Evolutionary conservation across 371 early-diverging fungal genomes (phyloP), one percentile per base, ranked within the genome.

Genomic region (Nosema muscidifuracis): DNA sequence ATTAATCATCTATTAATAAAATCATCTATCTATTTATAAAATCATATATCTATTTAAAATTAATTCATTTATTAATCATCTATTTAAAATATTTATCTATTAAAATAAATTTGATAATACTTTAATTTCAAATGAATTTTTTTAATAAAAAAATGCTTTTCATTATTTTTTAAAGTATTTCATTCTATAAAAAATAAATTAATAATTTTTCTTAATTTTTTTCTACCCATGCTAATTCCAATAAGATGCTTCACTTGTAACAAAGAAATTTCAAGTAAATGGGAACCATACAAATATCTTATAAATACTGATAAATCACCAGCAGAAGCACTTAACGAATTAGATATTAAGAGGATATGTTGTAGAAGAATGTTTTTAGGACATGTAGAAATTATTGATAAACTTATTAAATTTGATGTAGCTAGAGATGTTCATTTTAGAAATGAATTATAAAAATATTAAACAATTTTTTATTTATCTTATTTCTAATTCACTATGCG

Each of bases 351-450:
- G 85, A 87, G 99, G 63, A 93, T 93, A 75, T 98, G 99, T 87
- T 98, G 99, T 86, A 86, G 99, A 69, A 88, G 97, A 75, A 96
- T 97, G 94, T 89, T 95, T 36, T 87, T 98, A 55, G 92, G 94
- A 13, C 96, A 97, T 82, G 95, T 95, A 36, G 97, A 98, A 77
- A 86, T 97, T 80, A 95, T 95, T 82, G 95, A 96, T 80, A 97
- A 97, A 83, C 85, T 97, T 31, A 82, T 97, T 62, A 90, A 93
- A 81, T 96, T 90, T 83, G 92, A 92, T 47, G 47, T 69, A 20
- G 43, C 61, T n/a, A 58, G 50, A 50, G 61, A 58, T 36, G 44
- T 69, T 33, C 30, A 58, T 12, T 60, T 50, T 26, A 60, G 38
- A 24, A 58, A 36, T 34, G 47, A 33, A 47, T 34, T 18, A 34